Base-by-base conservation (phyloP, 2,329 filamentous ascomycete species). In the Calonectria henricotiae region DNA sequence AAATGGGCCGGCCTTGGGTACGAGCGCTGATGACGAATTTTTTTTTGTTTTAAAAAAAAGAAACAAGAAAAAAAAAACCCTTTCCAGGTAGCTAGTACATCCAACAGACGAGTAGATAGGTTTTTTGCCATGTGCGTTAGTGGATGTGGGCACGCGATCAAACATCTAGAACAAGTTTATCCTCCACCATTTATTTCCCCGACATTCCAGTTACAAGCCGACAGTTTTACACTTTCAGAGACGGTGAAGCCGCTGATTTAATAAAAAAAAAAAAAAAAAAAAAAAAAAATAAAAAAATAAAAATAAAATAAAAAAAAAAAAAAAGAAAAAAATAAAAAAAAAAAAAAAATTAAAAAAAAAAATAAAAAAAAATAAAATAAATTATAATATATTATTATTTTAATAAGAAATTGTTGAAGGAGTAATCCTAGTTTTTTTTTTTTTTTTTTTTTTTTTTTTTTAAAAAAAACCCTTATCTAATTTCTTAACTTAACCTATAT, bases 81-180 rank as follows among this genome's bases (percentile, higher is more conserved):
- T 35, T 25, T 15, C 12, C 51, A 15, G 5, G 5, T 4, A 32
- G 25, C 20, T 13, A 39, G 51, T 11, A 5, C 12, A 32, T 23
- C 3, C 32, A 5, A 5, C 13, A 7, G 35, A 25, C 3, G 51
- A 11, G 11, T 13, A 7, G 35, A 58, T 37, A 58, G 35, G 20
- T 32, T 58, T 58, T 32, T 58, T 4, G 35, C 51, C 20, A 58
- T 58, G 32, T 58, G 20, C 51, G 51, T 58, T 58, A 25, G 35
- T 58, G 32, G 9, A 15, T 12, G 20, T 27, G 35, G 32, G 12
- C 51, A 58, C 51, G 51, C 51, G 51, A 39, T 32, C 51, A 55
- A 25, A 15, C 35, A 58, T 23, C 51, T 39, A 39, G 51, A 58
- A 58, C 51, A 13, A 39, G 32, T 23, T 39, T 15, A 23, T 4